Evolutionary conservation across 2,329 filamentous ascomycete species (phyloP).

Genomic region (Colletotrichum graminicola): DNA sequence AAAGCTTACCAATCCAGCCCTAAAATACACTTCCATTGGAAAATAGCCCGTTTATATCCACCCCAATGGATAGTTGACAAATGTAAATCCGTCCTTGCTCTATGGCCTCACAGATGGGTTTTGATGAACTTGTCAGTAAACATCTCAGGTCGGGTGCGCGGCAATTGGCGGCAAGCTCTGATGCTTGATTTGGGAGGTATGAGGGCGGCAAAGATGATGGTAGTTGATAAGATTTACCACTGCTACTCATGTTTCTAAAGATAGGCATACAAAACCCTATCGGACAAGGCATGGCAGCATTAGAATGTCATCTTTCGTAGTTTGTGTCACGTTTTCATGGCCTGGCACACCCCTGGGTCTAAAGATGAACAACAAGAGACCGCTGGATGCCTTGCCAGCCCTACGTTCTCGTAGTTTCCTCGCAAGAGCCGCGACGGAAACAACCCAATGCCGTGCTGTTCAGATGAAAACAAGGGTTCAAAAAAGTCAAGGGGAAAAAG

Average conservation of each 20-base stretch:
- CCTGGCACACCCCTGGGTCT: not conserved
- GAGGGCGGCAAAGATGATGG: not conserved
- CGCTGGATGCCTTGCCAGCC: not conserved
- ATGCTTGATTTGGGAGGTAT: not conserved
- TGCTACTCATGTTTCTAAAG: not conserved
- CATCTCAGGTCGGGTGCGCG: not conserved
- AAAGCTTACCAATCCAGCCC: conserved; percentile 8
- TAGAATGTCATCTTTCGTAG: not conserved
- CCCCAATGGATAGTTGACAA: not conserved
- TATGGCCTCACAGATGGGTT: too few species aligned
- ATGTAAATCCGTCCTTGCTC: not conserved
- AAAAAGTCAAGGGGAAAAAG: not conserved
- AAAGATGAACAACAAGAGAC: not conserved
- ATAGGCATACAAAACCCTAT: not conserved
- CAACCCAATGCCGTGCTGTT: not conserved
- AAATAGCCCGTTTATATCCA: not conserved
- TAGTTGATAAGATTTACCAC: not conserved
- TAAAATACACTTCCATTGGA: conserved; percentile 8
- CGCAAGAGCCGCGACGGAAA: not conserved
- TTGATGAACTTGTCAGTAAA: not conserved
- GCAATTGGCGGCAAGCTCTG: conserved; percentile 9
- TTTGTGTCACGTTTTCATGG: not conserved
- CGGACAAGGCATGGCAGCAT: not conserved
- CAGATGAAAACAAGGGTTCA: not conserved
- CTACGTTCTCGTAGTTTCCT: not conserved